Percentiles rank a stretch among this genome's conserved stretches.
Evolutionary conservation across 148 eudicot genomes (phyloP).

Genomic region (Camellia japonica): DNA sequence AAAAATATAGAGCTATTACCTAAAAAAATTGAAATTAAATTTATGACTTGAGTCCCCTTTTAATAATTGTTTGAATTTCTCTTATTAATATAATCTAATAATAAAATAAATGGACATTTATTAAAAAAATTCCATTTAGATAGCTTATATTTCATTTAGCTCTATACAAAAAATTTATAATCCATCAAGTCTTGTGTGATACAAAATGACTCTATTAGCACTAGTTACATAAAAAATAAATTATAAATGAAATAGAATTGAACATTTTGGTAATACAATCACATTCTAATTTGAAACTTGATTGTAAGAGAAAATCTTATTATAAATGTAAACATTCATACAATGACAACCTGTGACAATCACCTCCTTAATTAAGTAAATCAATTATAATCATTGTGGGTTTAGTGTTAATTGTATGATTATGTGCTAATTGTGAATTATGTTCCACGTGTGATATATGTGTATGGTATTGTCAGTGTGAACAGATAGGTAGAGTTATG

Average conservation of each 20-base stretch:
- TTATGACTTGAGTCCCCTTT: neutral
- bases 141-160: neutral
- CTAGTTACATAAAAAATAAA: neutral
- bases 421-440: too few relatives aligned
- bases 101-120: neutral
- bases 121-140: neutral
- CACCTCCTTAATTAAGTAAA: too few relatives aligned
- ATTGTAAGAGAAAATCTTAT: too few relatives aligned
- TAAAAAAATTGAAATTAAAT: neutral
- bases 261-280: neutral
- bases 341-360: too few relatives aligned
- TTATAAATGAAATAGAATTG: neutral
- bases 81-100: neutral
- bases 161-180: neutral
- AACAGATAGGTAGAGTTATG: too few relatives aligned
- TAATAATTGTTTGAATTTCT: neutral
- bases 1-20: neutral
- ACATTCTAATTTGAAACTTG: too few relatives aligned
- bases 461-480: too few relatives aligned
- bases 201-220: neutral
- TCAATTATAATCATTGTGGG: too few relatives aligned
- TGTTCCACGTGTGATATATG: too few relatives aligned
- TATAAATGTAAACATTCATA: too few relatives aligned
- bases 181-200: neutral
- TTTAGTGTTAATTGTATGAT: too few relatives aligned